phyloP scores from a whole-genome alignment of 805 yeast species.

The Starmerella tilneyi region DNA sequence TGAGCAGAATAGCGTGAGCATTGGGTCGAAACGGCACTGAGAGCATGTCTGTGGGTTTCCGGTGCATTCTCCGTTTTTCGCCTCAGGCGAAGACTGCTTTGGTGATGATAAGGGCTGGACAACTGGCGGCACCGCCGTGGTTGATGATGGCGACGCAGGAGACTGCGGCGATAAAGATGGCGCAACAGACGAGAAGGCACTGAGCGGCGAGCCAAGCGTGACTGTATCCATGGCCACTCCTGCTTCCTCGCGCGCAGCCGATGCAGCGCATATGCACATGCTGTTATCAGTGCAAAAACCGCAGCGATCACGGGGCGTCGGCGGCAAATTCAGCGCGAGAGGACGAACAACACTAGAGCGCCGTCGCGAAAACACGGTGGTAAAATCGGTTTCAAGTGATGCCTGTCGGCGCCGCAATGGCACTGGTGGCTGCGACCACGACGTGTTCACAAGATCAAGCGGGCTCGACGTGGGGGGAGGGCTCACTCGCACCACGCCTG shows the following conservation, averaged over 20 bases:
- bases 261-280: constrained; percentile 86
- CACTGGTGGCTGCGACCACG: constrained; percentile 26
- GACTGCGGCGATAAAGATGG: constrained; percentile 12
- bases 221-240: constrained; percentile 24
- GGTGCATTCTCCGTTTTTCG: constrained; percentile 41
- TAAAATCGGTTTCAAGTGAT: constrained; percentile 25
- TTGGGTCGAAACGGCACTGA: constrained; percentile 77
- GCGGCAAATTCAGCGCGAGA: constrained; percentile 12
- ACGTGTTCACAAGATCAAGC: constrained; percentile 20
- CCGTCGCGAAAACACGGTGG: constrained; percentile 14
- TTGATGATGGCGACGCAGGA: constrained; percentile 4
- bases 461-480: constrained; percentile 20
- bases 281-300: constrained; percentile 91
- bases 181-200: constrained; percentile 18
- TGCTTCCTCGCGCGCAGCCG: constrained; percentile 36
- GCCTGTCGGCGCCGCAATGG: constrained; percentile 23
- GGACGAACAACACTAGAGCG: constrained; percentile 15
- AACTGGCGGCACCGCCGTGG: neutral
- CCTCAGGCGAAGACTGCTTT: neutral
- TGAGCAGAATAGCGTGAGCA: constrained; percentile 80
- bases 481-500: constrained; percentile 14
- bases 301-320: constrained; percentile 51
- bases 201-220: constrained; percentile 23
- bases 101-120: neutral
- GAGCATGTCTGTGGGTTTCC: constrained; percentile 82